Evolutionary conservation across 768 basidiomycete species (phyloP).

Genomic region (Kwoniella newhampshirensis): DNA sequence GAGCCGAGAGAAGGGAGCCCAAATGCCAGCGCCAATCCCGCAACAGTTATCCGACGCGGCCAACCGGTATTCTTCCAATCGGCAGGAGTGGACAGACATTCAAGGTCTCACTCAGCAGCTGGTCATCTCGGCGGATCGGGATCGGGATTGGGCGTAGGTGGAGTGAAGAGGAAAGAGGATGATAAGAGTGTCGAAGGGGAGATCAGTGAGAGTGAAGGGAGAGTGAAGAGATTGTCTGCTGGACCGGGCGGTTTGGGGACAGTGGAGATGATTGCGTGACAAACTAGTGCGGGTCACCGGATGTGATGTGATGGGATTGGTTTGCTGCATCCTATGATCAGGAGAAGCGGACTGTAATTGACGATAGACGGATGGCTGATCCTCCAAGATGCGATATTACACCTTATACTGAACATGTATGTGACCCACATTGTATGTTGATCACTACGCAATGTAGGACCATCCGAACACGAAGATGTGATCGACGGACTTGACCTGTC

Average conservation of each 20-base stretch:
- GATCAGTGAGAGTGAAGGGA: background rate
- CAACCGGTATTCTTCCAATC: constrained; percentile 42
- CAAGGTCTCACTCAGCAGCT: background rate
- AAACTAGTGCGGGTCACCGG: background rate
- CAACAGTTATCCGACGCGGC: constrained; percentile 34
- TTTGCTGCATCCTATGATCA: no score
- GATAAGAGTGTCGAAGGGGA: constrained; percentile 10
- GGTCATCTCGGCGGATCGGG: no score
- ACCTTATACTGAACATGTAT: constrained; percentile 5
- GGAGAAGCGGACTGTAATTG: no score
- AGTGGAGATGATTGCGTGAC: constrained; percentile 22
- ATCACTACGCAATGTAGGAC: no score
- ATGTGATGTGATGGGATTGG: no score
- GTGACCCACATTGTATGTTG: no score
- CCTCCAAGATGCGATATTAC: background rate
- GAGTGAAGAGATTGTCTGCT: constrained; percentile 30
- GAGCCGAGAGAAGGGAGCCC: background rate
- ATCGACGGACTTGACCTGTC: no score
- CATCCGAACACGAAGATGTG: no score
- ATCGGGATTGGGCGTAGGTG: constrained; percentile 4
- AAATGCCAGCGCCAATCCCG: constrained; percentile 18
- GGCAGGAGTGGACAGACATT: constrained; percentile 7
- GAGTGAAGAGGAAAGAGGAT: constrained; percentile 17
- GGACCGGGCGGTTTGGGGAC: constrained; percentile 21
- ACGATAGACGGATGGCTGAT: no score